Evolutionary conservation across 495 filamentous ascomycete species (phyloP).

Genomic region (Pyrenula aspistea): DNA sequence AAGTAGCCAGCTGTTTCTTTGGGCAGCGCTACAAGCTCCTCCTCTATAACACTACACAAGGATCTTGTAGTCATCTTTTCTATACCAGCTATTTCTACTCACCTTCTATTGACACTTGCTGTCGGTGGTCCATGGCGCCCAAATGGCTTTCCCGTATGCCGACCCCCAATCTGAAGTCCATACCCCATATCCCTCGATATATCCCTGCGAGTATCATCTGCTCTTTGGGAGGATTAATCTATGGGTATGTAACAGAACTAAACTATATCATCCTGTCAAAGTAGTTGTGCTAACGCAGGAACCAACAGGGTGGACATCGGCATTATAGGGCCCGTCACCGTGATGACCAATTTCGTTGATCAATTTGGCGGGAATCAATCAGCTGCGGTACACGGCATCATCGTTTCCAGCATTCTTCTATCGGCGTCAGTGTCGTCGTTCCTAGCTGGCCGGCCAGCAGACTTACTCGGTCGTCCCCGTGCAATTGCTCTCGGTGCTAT

Average conservation of each 20-base stretch:
- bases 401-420: slow-evolving; percentile 53
- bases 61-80: too few species aligned
- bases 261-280: too few species aligned
- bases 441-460: slow-evolving; percentile 50
- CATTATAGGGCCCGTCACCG: slow-evolving; percentile 48
- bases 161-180: too few species aligned
- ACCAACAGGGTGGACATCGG: slow-evolving; percentile 48
- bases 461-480: slow-evolving; percentile 40
- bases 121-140: too few species aligned
- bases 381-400: slow-evolving; percentile 42
- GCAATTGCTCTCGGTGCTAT: slow-evolving; percentile 39
- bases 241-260: too few species aligned
- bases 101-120: too few species aligned
- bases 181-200: not conserved
- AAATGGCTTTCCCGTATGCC: too few species aligned
- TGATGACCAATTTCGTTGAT: slow-evolving; percentile 41
- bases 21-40: too few species aligned
- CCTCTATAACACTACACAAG: too few species aligned
- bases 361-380: slow-evolving; percentile 37
- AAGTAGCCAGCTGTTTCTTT: too few species aligned
- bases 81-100: too few species aligned
- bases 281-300: too few species aligned
- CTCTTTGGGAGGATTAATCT: not conserved
- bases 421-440: slow-evolving; percentile 49
- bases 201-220: not conserved